These are phyloP conservation scores for Hansenula sp. DNA, from an alignment of 1,139 yeast species.

Conservation along the genomic window DNA sequence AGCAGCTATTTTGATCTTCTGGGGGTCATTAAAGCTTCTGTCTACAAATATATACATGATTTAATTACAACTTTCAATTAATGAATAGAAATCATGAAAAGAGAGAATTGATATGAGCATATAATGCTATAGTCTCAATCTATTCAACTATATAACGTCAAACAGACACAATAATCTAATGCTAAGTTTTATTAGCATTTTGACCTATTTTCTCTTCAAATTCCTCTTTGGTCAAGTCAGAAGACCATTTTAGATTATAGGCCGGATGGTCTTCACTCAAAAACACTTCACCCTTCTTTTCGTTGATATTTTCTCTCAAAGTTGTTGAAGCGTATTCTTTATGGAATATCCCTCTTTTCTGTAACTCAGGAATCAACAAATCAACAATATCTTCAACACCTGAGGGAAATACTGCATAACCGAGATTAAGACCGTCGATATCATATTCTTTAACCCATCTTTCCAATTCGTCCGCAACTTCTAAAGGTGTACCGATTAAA, in stretches of 20 bases:
- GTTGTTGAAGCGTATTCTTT: slow-evolving; percentile 24
- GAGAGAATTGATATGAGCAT: no score
- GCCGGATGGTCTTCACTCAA: slow-evolving; percentile 28
- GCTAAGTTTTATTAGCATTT: slow-evolving; percentile 33
- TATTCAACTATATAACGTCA: no score
- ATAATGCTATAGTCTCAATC: no score
- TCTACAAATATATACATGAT: no score
- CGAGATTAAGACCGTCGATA: slow-evolving; percentile 29
- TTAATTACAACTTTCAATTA: no score
- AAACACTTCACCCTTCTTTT: slow-evolving; percentile 23
- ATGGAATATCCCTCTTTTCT: slow-evolving; percentile 24
- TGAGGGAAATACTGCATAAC: slow-evolving; percentile 23
- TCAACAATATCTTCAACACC: slow-evolving; percentile 28
- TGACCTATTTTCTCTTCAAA: slow-evolving; percentile 29
- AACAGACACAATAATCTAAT: slow-evolving; percentile 33
- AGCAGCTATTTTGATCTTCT: no score
- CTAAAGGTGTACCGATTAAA: slow-evolving; percentile 21
- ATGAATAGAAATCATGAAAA: no score
- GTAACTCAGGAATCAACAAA: slow-evolving; percentile 26
- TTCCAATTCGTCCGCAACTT: slow-evolving; percentile 27
- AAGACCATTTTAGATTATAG: slow-evolving; percentile 31
- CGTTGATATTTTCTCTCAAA: slow-evolving; percentile 21
- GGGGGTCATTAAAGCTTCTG: no score
- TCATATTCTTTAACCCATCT: slow-evolving; percentile 26
- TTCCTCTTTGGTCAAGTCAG: slow-evolving; percentile 4